These are phyloP conservation scores for Trichoderma sp. DNA, from an alignment of 2,329 filamentous ascomycete species.

Conservation along the genomic window DNA sequence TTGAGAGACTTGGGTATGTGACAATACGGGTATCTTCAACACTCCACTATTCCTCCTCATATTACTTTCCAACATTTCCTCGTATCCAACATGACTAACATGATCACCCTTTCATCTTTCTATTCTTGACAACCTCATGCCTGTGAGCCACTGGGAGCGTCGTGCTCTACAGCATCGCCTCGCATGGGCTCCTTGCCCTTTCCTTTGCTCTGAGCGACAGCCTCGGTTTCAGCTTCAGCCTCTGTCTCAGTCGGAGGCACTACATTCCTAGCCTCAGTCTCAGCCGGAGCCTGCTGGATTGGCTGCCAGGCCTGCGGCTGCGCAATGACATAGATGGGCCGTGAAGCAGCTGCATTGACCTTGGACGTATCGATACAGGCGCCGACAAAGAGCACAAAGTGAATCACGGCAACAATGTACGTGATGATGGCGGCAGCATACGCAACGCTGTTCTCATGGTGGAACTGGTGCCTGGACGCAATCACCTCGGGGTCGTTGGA, in stretches of 20 bases:
- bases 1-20: not conserved
- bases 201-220: not conserved
- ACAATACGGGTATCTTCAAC: conserved; percentile 6
- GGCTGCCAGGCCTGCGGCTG: conserved; percentile 36
- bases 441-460: conserved; percentile 26
- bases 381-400: conserved; percentile 44
- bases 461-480: not conserved
- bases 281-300: conserved; percentile 3
- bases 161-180: conserved; percentile 1
- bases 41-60: not conserved
- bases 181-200: conserved; percentile 1
- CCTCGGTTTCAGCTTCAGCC: not conserved
- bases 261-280: not conserved
- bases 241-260: not conserved
- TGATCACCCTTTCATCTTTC: not conserved
- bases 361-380: conserved; percentile 45
- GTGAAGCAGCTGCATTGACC: conserved; percentile 31
- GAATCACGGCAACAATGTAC: conserved; percentile 27
- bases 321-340: conserved; percentile 33
- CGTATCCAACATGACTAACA: not conserved
- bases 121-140: not conserved
- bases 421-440: conserved; percentile 28
- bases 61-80: not conserved
- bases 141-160: not conserved
- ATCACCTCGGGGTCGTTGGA: not conserved